A percentile compares a stretch with the other conserved stretches of the same genome.
These are phyloP conservation scores for Trichosporon faecale DNA, from an alignment of 1,284 basidiomycete species.

Conservation along the genomic window DNA sequence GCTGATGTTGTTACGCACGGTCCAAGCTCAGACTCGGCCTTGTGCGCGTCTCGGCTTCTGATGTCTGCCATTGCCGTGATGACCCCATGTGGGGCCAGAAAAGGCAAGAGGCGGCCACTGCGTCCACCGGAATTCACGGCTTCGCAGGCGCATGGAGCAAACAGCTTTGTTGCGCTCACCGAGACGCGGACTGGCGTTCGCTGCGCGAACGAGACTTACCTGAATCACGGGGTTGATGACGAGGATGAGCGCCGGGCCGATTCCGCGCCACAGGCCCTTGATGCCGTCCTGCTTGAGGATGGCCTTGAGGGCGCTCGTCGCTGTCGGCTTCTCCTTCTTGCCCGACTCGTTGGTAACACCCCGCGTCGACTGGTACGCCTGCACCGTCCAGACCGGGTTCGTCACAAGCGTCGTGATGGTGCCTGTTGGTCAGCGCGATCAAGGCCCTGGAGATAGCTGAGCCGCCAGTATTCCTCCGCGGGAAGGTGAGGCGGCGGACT, in stretches of 20 bases:
- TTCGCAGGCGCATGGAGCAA: no score
- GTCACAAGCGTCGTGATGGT: conserved; percentile 84
- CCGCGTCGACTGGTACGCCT: conserved; percentile 82
- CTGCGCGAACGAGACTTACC: no score
- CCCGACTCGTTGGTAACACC: conserved; percentile 26
- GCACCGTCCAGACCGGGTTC: conserved; percentile 96
- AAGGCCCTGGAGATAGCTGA: no score
- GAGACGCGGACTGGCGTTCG: no score
- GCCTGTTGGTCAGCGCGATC: conserved; percentile 56
- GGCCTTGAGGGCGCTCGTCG: conserved; percentile 65
- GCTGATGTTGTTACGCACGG: background rate
- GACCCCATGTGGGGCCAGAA: background rate
- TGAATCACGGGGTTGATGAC: conserved; percentile 92
- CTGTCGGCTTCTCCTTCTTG: conserved; percentile 58
- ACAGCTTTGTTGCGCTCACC: background rate
- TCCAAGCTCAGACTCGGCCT: background rate
- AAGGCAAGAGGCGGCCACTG: background rate
- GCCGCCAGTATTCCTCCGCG: no score
- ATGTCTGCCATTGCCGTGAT: background rate
- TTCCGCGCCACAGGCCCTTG: conserved; percentile 86
- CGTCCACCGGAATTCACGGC: no score
- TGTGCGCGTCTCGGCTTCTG: background rate
- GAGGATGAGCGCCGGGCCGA: conserved; percentile 87
- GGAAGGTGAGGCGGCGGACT: background rate
- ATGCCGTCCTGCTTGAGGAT: conserved; percentile 77